These are phyloP conservation scores for Apiotrichum laibachii DNA, from an alignment of 1,284 basidiomycete species.

Conservation along the genomic window DNA sequence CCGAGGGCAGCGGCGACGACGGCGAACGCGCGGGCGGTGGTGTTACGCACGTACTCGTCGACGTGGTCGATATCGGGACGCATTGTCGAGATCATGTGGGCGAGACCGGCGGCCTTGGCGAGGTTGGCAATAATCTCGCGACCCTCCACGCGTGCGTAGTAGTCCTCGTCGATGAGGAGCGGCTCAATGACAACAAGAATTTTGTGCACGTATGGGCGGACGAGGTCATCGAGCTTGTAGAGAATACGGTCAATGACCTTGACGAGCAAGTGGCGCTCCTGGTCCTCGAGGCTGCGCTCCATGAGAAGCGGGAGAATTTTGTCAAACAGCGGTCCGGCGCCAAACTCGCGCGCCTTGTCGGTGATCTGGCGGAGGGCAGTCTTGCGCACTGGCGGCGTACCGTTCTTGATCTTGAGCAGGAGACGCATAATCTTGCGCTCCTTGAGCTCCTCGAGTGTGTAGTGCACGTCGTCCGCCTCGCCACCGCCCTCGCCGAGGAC, in stretches of 20 bases:
- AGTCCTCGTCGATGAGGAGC: slow-evolving; percentile 97
- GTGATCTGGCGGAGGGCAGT: slow-evolving; percentile 96
- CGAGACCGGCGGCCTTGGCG: slow-evolving; percentile 96
- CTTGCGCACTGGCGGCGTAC: slow-evolving; percentile 96
- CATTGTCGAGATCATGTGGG: slow-evolving; percentile 99
- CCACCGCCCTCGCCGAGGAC: slow-evolving; percentile 79
- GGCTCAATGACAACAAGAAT: slow-evolving; percentile 99
- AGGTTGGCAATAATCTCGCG: slow-evolving; percentile 99
- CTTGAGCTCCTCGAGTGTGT: slow-evolving; percentile 97
- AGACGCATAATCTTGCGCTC: slow-evolving; percentile 99
- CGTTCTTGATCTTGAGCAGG: slow-evolving; percentile 99
- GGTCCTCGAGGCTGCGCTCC: slow-evolving; percentile 98
- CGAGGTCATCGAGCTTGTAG: slow-evolving; percentile 98
- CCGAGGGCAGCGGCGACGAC: slow-evolving; percentile 98
- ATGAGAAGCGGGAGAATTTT: slow-evolving; percentile 98
- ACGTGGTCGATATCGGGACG: slow-evolving; percentile 99
- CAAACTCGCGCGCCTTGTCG: slow-evolving; percentile 98
- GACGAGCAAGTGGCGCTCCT: slow-evolving; percentile 96
- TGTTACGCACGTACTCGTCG: slow-evolving; percentile 99
- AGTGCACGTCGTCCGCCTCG: slow-evolving; percentile 77
- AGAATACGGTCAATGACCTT: slow-evolving; percentile 99
- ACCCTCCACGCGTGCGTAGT: slow-evolving; percentile 98
- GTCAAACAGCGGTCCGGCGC: slow-evolving; percentile 98
- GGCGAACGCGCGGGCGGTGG: slow-evolving; percentile 97
- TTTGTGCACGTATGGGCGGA: slow-evolving; percentile 98